These are phyloP conservation scores for Cornus kousa DNA, from an alignment of 148 eudicot genomes.

Conservation along the genomic window DNA sequence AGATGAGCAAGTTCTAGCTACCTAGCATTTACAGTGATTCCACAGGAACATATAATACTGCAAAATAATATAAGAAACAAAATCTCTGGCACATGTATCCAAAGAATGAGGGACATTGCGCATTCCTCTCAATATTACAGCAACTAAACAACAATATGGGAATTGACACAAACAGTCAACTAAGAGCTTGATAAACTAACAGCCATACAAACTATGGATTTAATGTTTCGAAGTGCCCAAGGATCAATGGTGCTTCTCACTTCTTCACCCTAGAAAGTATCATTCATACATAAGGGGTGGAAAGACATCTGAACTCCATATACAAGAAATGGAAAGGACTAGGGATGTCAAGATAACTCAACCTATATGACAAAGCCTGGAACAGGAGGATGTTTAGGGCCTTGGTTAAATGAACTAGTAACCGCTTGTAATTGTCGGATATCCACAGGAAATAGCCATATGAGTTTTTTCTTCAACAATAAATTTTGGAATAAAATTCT, in stretches of 20 bases:
- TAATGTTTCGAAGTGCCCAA: not conserved
- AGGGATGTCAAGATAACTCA: not conserved
- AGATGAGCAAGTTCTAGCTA: not conserved
- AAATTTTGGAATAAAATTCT: not conserved
- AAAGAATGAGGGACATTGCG: not conserved
- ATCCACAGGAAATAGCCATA: not conserved
- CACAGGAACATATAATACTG: not conserved
- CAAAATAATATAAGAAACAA: not conserved
- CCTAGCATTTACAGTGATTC: not conserved
- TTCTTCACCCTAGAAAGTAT: not conserved
- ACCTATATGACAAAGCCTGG: not conserved
- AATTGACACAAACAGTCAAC: not conserved
- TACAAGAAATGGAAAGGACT: not conserved
- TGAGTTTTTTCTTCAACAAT: not conserved
- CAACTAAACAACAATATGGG: not conserved
- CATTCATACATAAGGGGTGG: not conserved
- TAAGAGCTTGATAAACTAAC: not conserved
- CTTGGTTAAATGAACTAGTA: not conserved
- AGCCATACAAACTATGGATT: not conserved
- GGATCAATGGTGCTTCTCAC: not conserved
- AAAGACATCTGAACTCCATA: not conserved
- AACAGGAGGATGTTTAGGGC: not conserved
- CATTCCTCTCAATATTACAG: not conserved
- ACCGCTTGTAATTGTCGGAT: not conserved
- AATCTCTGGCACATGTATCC: not conserved